phyloP scores from a whole-genome alignment of 208 protist species.

The Leishmania tropica region DNA sequence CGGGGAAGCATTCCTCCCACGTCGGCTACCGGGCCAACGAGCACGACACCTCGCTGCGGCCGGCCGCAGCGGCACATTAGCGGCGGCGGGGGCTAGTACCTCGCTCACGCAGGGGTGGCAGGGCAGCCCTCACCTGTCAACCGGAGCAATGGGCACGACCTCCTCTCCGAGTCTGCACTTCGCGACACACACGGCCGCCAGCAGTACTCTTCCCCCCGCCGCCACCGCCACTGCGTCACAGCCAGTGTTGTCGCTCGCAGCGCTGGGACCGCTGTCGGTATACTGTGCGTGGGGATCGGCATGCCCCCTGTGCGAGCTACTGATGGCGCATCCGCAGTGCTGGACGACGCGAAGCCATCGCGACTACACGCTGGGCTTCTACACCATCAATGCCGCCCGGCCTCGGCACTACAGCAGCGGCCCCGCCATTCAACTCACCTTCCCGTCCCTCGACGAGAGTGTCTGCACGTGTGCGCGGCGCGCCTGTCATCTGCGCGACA shows the following conservation, averaged over 20 bases:
- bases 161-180: slow-evolving; percentile 9
- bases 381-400: slow-evolving; percentile 2
- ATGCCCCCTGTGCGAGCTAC: slow-evolving; percentile 71
- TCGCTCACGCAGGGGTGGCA: not conserved
- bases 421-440: slow-evolving; percentile 36
- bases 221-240: not conserved
- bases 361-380: slow-evolving; percentile 23
- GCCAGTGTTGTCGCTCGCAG: not conserved
- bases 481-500: slow-evolving; percentile 17
- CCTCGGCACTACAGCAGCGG: not conserved
- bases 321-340: slow-evolving; percentile 46
- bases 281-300: slow-evolving; percentile 82
- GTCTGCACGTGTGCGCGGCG: slow-evolving; percentile 40
- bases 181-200: not conserved
- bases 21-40: not conserved
- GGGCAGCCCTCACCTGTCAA: not conserved
- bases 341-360: slow-evolving; percentile 43
- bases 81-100: not conserved
- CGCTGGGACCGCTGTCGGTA: slow-evolving; percentile 33
- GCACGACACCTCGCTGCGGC: not conserved
- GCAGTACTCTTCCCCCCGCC: not conserved
- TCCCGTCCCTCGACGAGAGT: slow-evolving; percentile 59
- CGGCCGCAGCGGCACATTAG: not conserved
- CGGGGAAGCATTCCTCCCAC: not conserved
- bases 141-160: not conserved